phyloP scores from a whole-genome alignment of 805 yeast genomes.

The Candida khao-thaluensis region DNA sequence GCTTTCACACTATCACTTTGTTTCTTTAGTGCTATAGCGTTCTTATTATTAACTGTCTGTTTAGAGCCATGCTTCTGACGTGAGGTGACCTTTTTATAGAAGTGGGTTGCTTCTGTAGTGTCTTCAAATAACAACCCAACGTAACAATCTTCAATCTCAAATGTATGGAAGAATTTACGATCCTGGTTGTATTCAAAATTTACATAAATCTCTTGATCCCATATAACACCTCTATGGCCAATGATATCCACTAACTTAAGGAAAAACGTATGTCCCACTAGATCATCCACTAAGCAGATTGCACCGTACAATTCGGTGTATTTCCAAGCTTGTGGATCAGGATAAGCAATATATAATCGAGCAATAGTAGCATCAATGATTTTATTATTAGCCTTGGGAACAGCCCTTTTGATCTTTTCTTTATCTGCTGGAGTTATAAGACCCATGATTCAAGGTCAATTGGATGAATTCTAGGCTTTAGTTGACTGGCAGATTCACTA shows the following conservation, averaged over 20 bases:
- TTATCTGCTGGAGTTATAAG: slow-evolving; percentile 57
- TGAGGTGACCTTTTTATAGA: slow-evolving; percentile 70
- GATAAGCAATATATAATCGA: slow-evolving; percentile 84
- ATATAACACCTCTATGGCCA: slow-evolving; percentile 82
- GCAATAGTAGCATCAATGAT: slow-evolving; percentile 90
- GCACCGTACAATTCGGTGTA: slow-evolving; percentile 92
- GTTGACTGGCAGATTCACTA: no score
- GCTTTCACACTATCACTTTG: slow-evolving; percentile 28
- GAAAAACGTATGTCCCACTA: slow-evolving; percentile 92
- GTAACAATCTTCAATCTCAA: slow-evolving; percentile 87
- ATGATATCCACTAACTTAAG: slow-evolving; percentile 82
- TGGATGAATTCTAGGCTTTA: not conserved
- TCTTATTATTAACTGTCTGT: slow-evolving; percentile 80
- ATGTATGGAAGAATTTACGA: slow-evolving; percentile 89
- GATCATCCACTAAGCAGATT: slow-evolving; percentile 79
- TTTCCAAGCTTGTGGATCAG: slow-evolving; percentile 76
- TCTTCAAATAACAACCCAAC: slow-evolving; percentile 90
- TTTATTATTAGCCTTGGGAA: slow-evolving; percentile 87
- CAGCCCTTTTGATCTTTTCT: slow-evolving; percentile 82
- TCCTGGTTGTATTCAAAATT: slow-evolving; percentile 91
- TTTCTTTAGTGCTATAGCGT: slow-evolving; percentile 78
- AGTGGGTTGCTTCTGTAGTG: slow-evolving; percentile 81
- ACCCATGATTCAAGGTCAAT: slow-evolving; percentile 26
- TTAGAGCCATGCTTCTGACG: slow-evolving; percentile 84
- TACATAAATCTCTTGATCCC: slow-evolving; percentile 96